phyloP scores from a whole-genome alignment of 169 alveolate genomes.

The Sarcocystis neurona region DNA sequence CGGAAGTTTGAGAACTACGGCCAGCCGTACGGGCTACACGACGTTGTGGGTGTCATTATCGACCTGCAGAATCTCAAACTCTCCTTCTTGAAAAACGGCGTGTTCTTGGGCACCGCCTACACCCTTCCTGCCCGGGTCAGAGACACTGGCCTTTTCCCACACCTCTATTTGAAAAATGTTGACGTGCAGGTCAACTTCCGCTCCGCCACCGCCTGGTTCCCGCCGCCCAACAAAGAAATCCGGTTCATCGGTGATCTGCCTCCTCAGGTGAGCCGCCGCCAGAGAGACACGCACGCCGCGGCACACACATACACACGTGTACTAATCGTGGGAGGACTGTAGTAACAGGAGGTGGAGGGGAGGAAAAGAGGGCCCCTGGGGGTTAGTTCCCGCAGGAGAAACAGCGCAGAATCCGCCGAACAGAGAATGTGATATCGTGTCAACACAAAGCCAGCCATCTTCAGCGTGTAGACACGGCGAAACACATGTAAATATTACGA shows the following conservation, averaged over 20 bases:
- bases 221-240: constrained; percentile 31
- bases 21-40: constrained; percentile 38
- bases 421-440: not conserved
- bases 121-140: constrained; percentile 36
- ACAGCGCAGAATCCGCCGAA: not conserved
- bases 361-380: not conserved
- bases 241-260: constrained; percentile 43
- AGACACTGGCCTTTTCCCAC: constrained; percentile 55
- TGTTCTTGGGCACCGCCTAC: constrained; percentile 46
- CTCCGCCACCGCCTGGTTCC: not conserved
- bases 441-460: too few relatives aligned
- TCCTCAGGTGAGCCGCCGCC: not conserved
- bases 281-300: too few relatives aligned
- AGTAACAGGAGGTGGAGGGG: not conserved
- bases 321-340: not conserved
- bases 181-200: constrained; percentile 36
- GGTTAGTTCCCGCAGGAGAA: not conserved
- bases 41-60: constrained; percentile 44
- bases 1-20: constrained; percentile 50
- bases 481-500: too few relatives aligned
- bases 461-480: too few relatives aligned
- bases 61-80: constrained; percentile 16
- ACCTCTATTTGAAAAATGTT: constrained; percentile 37
- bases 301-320: too few relatives aligned
- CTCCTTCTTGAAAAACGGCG: constrained; percentile 37